Conservation (phyloP, 1,284 basidiomycete species). For the Puccinia horiana region DNA sequence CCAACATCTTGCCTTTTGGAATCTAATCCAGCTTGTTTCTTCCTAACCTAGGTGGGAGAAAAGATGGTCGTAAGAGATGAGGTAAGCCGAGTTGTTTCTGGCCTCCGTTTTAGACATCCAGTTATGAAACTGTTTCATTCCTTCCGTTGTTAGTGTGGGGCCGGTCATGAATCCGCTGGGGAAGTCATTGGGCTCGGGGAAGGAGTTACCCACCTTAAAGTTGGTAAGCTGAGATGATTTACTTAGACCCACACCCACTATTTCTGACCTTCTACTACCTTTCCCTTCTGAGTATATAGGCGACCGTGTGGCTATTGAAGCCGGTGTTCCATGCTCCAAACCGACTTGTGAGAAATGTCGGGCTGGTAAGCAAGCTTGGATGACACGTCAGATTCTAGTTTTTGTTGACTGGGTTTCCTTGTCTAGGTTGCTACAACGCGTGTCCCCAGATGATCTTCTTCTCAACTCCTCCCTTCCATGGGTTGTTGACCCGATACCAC, state of each 20-base stretch:
- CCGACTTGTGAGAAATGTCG: constrained; percentile 48
- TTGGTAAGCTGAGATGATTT: constrained; percentile 12
- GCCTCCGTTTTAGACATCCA: neutral
- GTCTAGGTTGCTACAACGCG: constrained; percentile 38
- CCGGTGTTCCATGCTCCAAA: constrained; percentile 51
- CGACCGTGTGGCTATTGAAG: constrained; percentile 57
- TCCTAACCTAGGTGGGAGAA: constrained; percentile 52
- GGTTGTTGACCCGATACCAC: constrained; percentile 60
- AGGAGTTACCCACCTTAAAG: constrained; percentile 54
- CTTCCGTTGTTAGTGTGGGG: constrained; percentile 52
- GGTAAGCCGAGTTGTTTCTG: constrained; percentile 10
- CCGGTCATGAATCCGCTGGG: constrained; percentile 57
- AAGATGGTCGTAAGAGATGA: constrained; percentile 49
- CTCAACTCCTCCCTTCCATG: constrained; percentile 57
- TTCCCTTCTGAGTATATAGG: constrained; percentile 45
- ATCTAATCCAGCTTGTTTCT: constrained; percentile 10
- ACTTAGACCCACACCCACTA: neutral
- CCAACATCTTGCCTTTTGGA: neutral
- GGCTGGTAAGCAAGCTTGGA: constrained; percentile 27
- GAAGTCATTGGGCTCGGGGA: constrained; percentile 56
- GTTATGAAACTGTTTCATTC: neutral
- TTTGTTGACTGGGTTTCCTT: neutral
- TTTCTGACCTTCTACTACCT: neutral
- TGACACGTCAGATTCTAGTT: neutral
- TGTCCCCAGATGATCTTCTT: constrained; percentile 54